Evolutionary conservation across 352 stramenopile species (phyloP).

Genomic region (Phytophthora aleatoria): DNA sequence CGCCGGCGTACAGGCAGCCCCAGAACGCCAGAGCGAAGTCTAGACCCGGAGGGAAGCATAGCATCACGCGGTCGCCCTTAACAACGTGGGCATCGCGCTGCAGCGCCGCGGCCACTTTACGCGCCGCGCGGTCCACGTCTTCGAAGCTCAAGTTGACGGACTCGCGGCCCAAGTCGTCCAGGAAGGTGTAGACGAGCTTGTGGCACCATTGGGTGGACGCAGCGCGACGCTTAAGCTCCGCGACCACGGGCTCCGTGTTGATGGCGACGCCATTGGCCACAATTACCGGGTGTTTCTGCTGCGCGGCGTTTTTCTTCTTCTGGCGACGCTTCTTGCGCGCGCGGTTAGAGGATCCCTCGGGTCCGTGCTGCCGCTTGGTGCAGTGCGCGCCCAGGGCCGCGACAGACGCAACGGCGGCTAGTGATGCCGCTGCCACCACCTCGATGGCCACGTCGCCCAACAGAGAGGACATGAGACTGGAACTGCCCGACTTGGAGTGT

Average conservation of each 20-base stretch:
- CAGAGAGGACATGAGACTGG: neutral
- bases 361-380: conserved; percentile 34
- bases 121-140: conserved; percentile 67
- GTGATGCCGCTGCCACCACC: conserved; percentile 51
- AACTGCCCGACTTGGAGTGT: neutral
- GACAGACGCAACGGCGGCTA: conserved; percentile 46
- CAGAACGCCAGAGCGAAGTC: conserved; percentile 84
- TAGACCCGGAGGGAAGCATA: conserved; percentile 75
- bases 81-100: conserved; percentile 50
- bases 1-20: conserved; percentile 79
- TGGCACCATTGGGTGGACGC: conserved; percentile 46
- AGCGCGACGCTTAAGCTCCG: conserved; percentile 58
- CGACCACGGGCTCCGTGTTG: conserved; percentile 45
- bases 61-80: conserved; percentile 77
- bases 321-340: conserved; percentile 43
- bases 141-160: conserved; percentile 70
- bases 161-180: conserved; percentile 76
- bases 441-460: conserved; percentile 49
- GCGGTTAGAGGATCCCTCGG: conserved; percentile 5
- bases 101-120: conserved; percentile 63
- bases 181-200: conserved; percentile 83
- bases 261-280: conserved; percentile 41
- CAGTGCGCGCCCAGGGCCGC: conserved; percentile 38
- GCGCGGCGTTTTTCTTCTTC: conserved; percentile 20
- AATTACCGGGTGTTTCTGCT: conserved; percentile 24